Percentiles rank a stretch among this genome's conserved stretches.
Evolutionary conservation across 1,139 yeast species (phyloP).

Genomic region (Pneumocystis jirovecii): DNA sequence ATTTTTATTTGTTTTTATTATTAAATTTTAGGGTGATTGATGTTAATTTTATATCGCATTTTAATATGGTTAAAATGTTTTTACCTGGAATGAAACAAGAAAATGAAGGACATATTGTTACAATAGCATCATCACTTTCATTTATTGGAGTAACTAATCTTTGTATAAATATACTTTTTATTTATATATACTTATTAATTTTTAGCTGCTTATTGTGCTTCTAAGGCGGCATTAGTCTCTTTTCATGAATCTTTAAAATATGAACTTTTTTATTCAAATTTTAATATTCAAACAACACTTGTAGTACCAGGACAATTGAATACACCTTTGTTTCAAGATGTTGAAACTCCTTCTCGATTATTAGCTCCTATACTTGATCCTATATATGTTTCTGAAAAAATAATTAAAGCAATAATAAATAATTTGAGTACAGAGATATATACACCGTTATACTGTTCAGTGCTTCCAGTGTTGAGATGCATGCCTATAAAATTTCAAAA

Average conservation of each 20-base stretch:
- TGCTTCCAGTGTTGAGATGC: slow-evolving; percentile 55
- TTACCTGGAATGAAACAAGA: slow-evolving; percentile 54
- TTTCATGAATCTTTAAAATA: slow-evolving; percentile 68
- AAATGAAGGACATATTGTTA: slow-evolving; percentile 61
- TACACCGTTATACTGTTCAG: slow-evolving; percentile 59
- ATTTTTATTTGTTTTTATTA: neutral
- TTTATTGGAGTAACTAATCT: slow-evolving; percentile 23
- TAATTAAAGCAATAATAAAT: slow-evolving; percentile 40
- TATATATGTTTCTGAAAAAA: slow-evolving; percentile 40
- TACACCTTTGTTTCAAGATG: slow-evolving; percentile 56
- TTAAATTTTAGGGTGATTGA: neutral
- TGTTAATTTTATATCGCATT: slow-evolving; percentile 47
- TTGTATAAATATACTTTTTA: neutral
- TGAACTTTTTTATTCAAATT: slow-evolving; percentile 46
- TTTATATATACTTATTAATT: neutral
- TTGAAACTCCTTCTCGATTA: slow-evolving; percentile 52
- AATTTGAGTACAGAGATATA: slow-evolving; percentile 59
- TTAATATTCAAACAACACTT: slow-evolving; percentile 55
- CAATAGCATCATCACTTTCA: slow-evolving; percentile 72
- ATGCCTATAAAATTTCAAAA: slow-evolving; percentile 60
- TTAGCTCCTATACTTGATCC: slow-evolving; percentile 78
- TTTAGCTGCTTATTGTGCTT: slow-evolving; percentile 60
- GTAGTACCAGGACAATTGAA: slow-evolving; percentile 78
- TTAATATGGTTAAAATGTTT: slow-evolving; percentile 53
- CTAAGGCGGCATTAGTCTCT: slow-evolving; percentile 73